Conservation (phyloP, 2,329 filamentous ascomycete species). For the Penicillium sp. region DNA sequence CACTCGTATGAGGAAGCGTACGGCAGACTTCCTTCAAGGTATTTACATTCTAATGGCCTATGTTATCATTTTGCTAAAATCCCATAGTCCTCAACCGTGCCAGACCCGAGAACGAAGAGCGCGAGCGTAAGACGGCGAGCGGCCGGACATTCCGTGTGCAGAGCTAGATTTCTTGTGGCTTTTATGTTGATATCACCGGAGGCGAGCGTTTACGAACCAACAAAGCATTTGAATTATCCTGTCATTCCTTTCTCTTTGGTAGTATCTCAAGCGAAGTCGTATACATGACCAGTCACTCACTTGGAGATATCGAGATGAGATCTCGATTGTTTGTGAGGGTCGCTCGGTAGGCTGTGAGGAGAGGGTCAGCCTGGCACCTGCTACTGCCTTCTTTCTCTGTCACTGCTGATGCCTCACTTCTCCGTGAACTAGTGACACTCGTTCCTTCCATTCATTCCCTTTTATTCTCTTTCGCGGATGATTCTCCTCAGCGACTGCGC, state of each 20-base stretch:
- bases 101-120: constrained; percentile 92
- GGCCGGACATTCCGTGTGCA: constrained; percentile 84
- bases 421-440: neutral
- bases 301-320: neutral
- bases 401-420: neutral
- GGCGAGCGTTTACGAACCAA: constrained; percentile 27
- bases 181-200: constrained; percentile 34
- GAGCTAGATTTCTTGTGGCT: constrained; percentile 38
- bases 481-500: neutral
- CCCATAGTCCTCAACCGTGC: constrained; percentile 85
- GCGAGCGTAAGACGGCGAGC: constrained; percentile 96
- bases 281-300: neutral
- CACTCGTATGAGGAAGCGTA: constrained; percentile 95
- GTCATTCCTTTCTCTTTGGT: neutral
- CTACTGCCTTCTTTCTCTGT: neutral
- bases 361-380: neutral
- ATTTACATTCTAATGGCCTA: constrained; percentile 35
- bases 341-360: neutral
- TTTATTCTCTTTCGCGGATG: neutral
- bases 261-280: neutral
- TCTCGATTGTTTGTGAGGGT: neutral
- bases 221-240: constrained; percentile 20
- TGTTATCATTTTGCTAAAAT: constrained; percentile 39
- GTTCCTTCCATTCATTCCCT: neutral
- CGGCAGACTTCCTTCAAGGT: constrained; percentile 98